phyloP scores from a whole-genome alignment of 225 moss, liverwort and hornwort species.

The Pseudoscleropodium purum region DNA sequence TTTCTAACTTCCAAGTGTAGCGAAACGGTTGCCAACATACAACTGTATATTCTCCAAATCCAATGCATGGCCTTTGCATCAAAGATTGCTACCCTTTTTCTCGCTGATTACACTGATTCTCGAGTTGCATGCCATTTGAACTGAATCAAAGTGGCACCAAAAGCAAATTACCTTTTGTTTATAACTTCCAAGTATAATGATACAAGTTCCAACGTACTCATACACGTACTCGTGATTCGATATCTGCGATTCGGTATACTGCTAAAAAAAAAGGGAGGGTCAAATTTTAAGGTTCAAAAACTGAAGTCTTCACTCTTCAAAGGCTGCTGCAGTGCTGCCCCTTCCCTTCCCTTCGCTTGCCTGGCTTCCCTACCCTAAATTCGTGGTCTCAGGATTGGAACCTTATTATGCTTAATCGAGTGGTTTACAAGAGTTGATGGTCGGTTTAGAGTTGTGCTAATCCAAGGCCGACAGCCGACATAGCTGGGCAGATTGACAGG shows the following conservation, averaged over 20 bases:
- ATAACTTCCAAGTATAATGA: neutral
- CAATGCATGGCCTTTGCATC: neutral
- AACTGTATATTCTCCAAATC: neutral
- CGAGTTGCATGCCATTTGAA: neutral
- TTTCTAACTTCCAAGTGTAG: neutral
- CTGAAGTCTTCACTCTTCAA: neutral
- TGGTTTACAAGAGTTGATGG: neutral
- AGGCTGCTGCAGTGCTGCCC: neutral
- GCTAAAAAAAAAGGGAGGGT: neutral
- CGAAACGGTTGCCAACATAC: neutral
- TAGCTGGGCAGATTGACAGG: neutral
- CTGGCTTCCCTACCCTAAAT: neutral
- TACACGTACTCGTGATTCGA: neutral
- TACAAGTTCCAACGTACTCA: neutral
- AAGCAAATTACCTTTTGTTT: neutral
- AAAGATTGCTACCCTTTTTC: neutral
- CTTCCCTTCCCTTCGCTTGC: too few species aligned
- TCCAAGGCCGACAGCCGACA: slow-evolving; percentile 11
- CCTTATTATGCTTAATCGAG: neutral
- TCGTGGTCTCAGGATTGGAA: neutral
- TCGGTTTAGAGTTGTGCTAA: slow-evolving; percentile 1
- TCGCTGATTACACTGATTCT: neutral
- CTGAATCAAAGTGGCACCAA: neutral
- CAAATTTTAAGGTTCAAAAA: neutral
- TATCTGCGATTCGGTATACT: neutral